These are phyloP conservation scores for Tephrocybe sp. DNA, from an alignment of 768 basidiomycete genomes.

Conservation along the genomic window DNA sequence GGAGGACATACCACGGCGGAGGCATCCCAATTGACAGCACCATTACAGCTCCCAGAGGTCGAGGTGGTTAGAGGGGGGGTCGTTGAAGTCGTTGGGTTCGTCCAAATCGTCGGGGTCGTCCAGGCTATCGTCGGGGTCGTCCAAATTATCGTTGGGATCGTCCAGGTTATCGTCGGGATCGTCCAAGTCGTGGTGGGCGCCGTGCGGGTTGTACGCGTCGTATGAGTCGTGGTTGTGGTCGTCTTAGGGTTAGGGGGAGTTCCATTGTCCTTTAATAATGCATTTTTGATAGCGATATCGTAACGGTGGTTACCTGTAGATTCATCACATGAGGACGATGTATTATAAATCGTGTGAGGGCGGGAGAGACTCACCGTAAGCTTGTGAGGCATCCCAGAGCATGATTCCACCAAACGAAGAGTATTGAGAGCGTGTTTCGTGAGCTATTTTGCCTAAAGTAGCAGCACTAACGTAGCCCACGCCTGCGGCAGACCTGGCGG, in stretches of 20 bases:
- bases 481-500: conserved; percentile 52
- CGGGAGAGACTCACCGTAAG: conserved; percentile 41
- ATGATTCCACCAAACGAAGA: conserved; percentile 67
- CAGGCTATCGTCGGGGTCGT: background rate
- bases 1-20: too few relatives aligned
- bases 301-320: conserved; percentile 53
- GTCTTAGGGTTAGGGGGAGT: background rate
- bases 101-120: background rate
- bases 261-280: conserved; percentile 53
- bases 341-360: background rate
- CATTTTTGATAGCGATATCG: conserved; percentile 60
- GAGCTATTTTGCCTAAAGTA: conserved; percentile 47
- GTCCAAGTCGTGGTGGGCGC: background rate
- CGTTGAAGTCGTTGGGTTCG: background rate
- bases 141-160: background rate
- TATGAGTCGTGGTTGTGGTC: background rate
- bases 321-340: background rate
- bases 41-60: background rate
- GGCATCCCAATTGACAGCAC: conserved; percentile 2
- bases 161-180: too few relatives aligned
- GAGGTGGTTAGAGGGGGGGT: background rate
- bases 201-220: background rate
- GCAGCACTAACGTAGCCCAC: conserved; percentile 51
- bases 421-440: conserved; percentile 52
- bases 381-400: conserved; percentile 51